Evolutionary conservation across 2,329 filamentous ascomycete genomes (phyloP).

Genomic region (Fusarium succisae): DNA sequence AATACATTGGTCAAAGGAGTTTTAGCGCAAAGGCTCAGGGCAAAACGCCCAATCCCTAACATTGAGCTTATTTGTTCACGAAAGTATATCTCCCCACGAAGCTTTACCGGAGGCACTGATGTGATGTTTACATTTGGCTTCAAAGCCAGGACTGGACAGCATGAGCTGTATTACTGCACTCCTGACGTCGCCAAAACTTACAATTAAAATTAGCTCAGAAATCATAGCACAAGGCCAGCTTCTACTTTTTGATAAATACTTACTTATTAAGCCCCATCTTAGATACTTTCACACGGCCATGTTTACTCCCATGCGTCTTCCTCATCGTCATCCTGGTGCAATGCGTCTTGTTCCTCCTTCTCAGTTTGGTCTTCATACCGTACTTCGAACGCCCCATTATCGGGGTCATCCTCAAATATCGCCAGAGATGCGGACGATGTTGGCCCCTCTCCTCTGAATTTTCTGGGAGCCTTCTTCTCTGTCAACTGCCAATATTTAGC

Average conservation of each 20-base stretch:
- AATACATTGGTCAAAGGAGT: background rate
- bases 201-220: rapidly evolving
- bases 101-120: no score
- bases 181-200: no score
- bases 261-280: no score
- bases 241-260: rapidly evolving
- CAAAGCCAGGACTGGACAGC: background rate
- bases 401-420: background rate
- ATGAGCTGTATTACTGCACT: background rate
- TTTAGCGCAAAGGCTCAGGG: background rate
- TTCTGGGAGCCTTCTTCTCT: background rate
- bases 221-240: background rate
- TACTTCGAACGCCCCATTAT: background rate
- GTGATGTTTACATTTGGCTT: rapidly evolving
- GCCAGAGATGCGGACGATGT: background rate
- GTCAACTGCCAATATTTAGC: background rate
- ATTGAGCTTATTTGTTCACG: background rate
- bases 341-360: background rate
- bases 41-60: background rate
- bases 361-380: background rate
- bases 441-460: background rate
- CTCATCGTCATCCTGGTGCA: background rate
- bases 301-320: background rate
- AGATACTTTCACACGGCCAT: rapidly evolving
- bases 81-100: background rate